phyloP scores from a whole-genome alignment of 2,329 filamentous ascomycete genomes.

The Elsinoe arachidis region DNA sequence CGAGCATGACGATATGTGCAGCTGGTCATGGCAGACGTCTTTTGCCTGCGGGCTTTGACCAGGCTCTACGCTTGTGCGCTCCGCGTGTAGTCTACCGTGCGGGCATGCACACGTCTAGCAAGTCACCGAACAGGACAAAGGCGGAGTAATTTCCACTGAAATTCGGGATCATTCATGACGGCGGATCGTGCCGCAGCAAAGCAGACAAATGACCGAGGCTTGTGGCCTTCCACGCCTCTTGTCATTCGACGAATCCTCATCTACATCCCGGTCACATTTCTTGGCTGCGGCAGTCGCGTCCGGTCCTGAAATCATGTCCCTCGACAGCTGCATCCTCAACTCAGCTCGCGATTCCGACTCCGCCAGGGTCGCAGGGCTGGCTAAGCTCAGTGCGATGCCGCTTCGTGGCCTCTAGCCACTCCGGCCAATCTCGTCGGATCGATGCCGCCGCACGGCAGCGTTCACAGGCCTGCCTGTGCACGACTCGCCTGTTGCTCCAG shows the following conservation, averaged over 20 bases:
- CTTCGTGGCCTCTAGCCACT: conserved; percentile 10
- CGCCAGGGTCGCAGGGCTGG: conserved; percentile 11
- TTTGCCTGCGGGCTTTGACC: not conserved
- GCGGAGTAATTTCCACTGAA: conserved; percentile 13
- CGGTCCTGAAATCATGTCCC: conserved; percentile 13
- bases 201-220: conserved; percentile 10
- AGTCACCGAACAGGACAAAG: conserved; percentile 5
- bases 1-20: not conserved
- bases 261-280: conserved; percentile 10
- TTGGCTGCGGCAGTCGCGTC: conserved; percentile 13
- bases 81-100: not conserved
- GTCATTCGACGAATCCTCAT: conserved; percentile 13
- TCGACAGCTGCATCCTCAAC: not conserved
- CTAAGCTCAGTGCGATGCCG: conserved; percentile 9
- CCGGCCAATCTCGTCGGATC: conserved; percentile 12
- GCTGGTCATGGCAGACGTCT: conserved; percentile 8
- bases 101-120: not conserved
- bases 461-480: conserved; percentile 1
- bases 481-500: conserved; percentile 7
- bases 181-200: conserved; percentile 9
- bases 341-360: not conserved
- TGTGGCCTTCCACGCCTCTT: not conserved
- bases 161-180: conserved; percentile 2
- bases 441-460: conserved; percentile 11
- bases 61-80: not conserved